These are phyloP conservation scores for Wickerhamiella nectarea DNA, from an alignment of 805 yeast genomes.

Conservation along the genomic window DNA sequence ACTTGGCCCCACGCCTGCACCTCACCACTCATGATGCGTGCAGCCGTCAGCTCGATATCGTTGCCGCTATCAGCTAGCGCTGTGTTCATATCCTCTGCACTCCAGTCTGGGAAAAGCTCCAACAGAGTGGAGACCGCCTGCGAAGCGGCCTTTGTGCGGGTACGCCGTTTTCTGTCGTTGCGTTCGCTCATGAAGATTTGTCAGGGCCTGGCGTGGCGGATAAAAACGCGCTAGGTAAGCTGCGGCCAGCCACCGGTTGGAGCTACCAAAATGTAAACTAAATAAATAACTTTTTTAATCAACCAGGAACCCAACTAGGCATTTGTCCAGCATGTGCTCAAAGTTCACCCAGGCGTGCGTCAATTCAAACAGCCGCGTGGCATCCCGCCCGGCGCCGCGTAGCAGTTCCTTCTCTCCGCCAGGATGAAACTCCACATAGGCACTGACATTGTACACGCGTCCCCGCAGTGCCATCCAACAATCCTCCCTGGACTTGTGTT, in stretches of 20 bases:
- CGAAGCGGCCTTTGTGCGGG: slow-evolving; percentile 14
- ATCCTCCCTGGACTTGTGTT: slow-evolving; percentile 49
- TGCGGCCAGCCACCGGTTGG: too few relatives aligned
- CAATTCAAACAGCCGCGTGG: slow-evolving; percentile 59
- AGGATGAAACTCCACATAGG: slow-evolving; percentile 77
- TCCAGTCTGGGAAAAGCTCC: slow-evolving; percentile 94
- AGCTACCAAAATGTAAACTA: too few relatives aligned
- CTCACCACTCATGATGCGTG: slow-evolving; percentile 79
- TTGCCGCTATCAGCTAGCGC: slow-evolving; percentile 59
- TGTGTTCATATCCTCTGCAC: slow-evolving; percentile 63
- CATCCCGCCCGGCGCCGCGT: slow-evolving; percentile 74
- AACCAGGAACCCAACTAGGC: slow-evolving; percentile 50
- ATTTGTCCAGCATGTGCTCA: slow-evolving; percentile 65
- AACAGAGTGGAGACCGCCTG: slow-evolving; percentile 39
- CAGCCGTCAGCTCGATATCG: slow-evolving; percentile 68
- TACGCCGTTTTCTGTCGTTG: slow-evolving; percentile 10
- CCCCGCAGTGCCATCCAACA: slow-evolving; percentile 78
- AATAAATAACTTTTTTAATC: slow-evolving; percentile 1
- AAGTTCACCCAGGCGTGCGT: slow-evolving; percentile 66
- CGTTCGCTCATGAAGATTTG: slow-evolving; percentile 10
- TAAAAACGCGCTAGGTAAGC: neutral
- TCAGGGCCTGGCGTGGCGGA: slow-evolving; percentile 11
- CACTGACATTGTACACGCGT: slow-evolving; percentile 75
- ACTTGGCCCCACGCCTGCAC: slow-evolving; percentile 92
- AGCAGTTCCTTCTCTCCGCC: slow-evolving; percentile 75